Evolutionary conservation across 2,329 filamentous ascomycete species (phyloP), one percentile per base, ranked within the genome.

Genomic region (Fonsecaea monophora): DNA sequence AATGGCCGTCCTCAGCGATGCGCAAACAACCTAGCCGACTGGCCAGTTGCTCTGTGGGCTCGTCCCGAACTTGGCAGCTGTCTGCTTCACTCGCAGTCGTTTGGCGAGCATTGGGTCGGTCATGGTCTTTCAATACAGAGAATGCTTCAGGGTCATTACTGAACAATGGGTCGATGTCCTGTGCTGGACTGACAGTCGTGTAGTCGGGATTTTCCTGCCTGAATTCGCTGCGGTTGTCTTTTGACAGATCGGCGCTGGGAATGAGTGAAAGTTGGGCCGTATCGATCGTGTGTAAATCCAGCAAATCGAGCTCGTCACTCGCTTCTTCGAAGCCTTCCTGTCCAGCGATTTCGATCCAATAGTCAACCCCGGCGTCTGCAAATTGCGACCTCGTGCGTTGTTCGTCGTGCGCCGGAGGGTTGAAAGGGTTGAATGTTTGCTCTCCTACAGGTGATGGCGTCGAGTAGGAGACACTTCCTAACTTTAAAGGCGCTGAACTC

Each of bases 21-120:
- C 81, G 80, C 57, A 83, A 66, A 5, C 79, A 79, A 4, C 81
- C 81, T 25, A 82, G 78, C 9, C 80, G 78, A 70, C 79, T 75
- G 1, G 80, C 80, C 10, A 82, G 71, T 61, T 82, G 78, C 59
- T 80, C 77, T n/a, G 81, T 80, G 2, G 82, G 75, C 57, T 81
- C 80, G 38, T 56, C 53, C 30, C 25, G 35, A 34, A 74, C 72
- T 10, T 53, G 21, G 10, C 74, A 68, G 60, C 13, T 25, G 30
- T 21, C 15, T 25, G 53, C 13, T 56, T 62, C 60, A 12, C 13
- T 34, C 4, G 60, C 37, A 25, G 50, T 35, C 15, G 48, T 18
- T 18, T 53, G 13, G 18, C 40, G 40, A 42, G 40, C 40, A 42
- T 42, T 42, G 15, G 15, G 6, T 42, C 40, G 40, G 40, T 42